A percentile compares a stretch with the other conserved stretches of the same genome.
Conservation (phyloP, 1,139 yeast species). For the Protomyces arabidopsidicola region DNA sequence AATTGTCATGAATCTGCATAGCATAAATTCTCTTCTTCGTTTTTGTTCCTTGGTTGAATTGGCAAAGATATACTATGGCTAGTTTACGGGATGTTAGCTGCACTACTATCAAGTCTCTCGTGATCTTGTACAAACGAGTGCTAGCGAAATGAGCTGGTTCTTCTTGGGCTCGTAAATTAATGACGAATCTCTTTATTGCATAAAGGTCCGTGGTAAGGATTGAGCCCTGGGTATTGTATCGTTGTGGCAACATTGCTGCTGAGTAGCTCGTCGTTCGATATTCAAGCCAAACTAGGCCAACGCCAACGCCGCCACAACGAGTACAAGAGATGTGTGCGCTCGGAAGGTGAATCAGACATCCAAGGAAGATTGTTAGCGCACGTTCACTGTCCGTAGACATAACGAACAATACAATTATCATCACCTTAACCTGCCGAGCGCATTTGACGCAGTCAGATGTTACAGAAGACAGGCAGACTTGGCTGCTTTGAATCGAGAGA, state of each 20-base stretch:
- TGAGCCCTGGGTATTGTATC: not conserved
- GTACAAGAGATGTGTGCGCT: not conserved
- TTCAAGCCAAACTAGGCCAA: no score
- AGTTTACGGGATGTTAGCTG: not conserved
- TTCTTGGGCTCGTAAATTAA: not conserved
- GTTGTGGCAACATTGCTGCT: not conserved
- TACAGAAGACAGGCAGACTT: no score
- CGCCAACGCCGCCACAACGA: not conserved
- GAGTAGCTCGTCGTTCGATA: not conserved
- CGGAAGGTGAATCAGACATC: not conserved
- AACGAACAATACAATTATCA: not conserved
- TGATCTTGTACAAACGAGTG: not conserved
- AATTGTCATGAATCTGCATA: not conserved
- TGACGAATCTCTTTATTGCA: not conserved
- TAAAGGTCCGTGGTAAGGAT: conserved; percentile 3
- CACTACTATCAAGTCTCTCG: conserved; percentile 3
- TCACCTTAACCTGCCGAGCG: not conserved
- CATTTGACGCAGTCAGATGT: not conserved
- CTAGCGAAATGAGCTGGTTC: not conserved
- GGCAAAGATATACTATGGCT: no score
- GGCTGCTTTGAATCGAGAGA: no score
- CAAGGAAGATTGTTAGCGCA: conserved; percentile 3
- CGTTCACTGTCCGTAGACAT: conserved; percentile 3
- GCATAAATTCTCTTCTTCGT: not conserved
- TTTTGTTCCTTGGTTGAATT: no score